Evolutionary conservation across 768 basidiomycete species (phyloP).

Genomic region (Omphalotus guepiniiformis): DNA sequence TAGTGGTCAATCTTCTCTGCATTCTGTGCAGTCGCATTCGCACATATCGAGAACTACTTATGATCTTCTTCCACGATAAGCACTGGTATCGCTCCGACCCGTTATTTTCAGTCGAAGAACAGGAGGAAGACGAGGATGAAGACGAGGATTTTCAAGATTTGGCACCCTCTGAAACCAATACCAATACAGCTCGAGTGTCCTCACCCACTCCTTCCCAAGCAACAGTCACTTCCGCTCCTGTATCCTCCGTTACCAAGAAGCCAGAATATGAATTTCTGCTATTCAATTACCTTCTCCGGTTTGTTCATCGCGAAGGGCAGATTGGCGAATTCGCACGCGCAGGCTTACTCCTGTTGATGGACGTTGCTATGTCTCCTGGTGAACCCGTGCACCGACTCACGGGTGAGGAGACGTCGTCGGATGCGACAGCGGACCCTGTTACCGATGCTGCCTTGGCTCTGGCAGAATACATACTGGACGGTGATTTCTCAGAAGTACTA

Average conservation of each 20-base stretch:
- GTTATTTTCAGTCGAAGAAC: conserved; percentile 71
- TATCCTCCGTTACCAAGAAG: conserved; percentile 47
- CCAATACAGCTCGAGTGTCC: conserved; percentile 25
- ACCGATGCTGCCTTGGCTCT: conserved; percentile 83
- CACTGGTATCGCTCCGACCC: conserved; percentile 80
- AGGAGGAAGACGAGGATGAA: conserved; percentile 62
- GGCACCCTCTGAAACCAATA: conserved; percentile 12
- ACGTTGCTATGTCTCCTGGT: conserved; percentile 88
- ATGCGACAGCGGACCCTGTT: conserved; percentile 55
- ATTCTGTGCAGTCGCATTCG: conserved; percentile 90
- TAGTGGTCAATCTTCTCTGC: conserved; percentile 90
- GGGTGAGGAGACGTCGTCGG: conserved; percentile 31
- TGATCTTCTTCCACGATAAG: conserved; percentile 97
- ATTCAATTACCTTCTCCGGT: conserved; percentile 93
- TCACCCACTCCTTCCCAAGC: conserved; percentile 63
- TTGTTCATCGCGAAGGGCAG: conserved; percentile 89
- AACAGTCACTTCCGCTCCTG: conserved; percentile 48
- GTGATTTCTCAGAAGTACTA: conserved; percentile 98
- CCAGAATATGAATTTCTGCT: conserved; percentile 93
- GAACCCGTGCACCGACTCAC: conserved; percentile 40
- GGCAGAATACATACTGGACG: conserved; percentile 90
- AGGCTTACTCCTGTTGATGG: conserved; percentile 91
- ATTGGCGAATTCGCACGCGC: conserved; percentile 93
- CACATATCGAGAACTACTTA: conserved; percentile 81
- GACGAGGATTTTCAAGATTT: conserved; percentile 36